Evolutionary conservation across 352 stramenopile genomes (phyloP), one percentile per base, ranked within the genome.

Genomic region (Phytophthora sojae): DNA sequence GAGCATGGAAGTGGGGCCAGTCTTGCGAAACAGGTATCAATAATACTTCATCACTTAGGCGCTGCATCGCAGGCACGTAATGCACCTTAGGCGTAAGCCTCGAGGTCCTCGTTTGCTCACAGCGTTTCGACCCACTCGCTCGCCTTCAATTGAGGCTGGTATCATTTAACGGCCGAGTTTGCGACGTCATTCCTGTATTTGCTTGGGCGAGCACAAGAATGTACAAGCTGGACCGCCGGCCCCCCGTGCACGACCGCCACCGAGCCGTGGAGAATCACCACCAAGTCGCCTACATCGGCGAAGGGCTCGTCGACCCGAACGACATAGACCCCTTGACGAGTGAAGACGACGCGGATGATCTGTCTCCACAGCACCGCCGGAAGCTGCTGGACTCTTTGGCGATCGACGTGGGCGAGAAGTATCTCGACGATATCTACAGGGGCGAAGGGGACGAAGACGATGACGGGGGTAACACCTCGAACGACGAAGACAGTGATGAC

Each of bases 341-440:
- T 52, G 83, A 89, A 2, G 79, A 91, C n/a, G 69, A 77, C 29
- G 70, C 25, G 42, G 32, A 71, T 30, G 21, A 66, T 9, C 57
- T 56, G 37, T 59, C 67, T 8, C 49, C 82, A 54, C 81, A 78
- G 35, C 71, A 76, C 6, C 69, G 79, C 58, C 89, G 75, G 52
- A 90, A 89, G 63, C 58, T 90, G 32, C 72, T 92, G 15, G 85
- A 92, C 61, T 90, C 88, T 29, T 71, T 92, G 6, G 79, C 82
- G 11, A 85, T 77, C 30, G 82, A 92, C 54, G 67, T 85, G 14
- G 77, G 78, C 11, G 85, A 92, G 59, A 76, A 76, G 21, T 92
- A 90, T 67, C 61, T 93, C 5, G 71, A 93, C 19, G 82, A 77
- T 45, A 77, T 90, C 35, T 93, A 91, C 69, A 57, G 79, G 53